Evolutionary conservation across 177 flowering plant species (phyloP).

Genomic region (Vitis hybrid): DNA sequence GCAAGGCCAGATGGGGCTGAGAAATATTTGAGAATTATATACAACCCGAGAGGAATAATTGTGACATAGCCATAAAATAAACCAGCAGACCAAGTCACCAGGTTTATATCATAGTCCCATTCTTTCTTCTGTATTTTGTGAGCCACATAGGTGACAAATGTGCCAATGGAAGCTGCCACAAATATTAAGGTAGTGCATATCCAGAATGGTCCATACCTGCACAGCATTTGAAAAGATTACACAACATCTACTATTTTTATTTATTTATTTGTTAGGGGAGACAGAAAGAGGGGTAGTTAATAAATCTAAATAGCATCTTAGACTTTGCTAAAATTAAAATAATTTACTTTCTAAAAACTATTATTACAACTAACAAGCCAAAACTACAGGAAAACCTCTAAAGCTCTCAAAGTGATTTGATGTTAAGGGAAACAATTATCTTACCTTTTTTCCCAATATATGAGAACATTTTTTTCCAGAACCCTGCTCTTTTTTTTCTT

Average conservation of each 20-base stretch:
- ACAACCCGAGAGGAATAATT: conserved; percentile 79
- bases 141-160: conserved; percentile 90
- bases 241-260: neutral
- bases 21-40: conserved; percentile 82
- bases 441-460: no score
- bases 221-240: conserved; percentile 5
- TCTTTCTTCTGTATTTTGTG: conserved; percentile 86
- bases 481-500: no score
- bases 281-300: no score
- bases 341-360: no score
- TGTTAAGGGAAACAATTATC: no score
- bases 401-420: no score
- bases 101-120: conserved; percentile 91
- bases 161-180: conserved; percentile 96
- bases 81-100: conserved; percentile 98
- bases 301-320: no score
- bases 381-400: no score
- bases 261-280: no score
- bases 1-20: conserved; percentile 92
- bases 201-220: conserved; percentile 99
- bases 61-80: conserved; percentile 93
- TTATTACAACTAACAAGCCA: no score
- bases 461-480: no score
- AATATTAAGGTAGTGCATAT: conserved; percentile 93
- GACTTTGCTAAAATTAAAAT: neutral